These are phyloP conservation scores for Thelonectria blattea DNA, from an alignment of 2,329 filamentous ascomycete species.

Conservation along the genomic window DNA sequence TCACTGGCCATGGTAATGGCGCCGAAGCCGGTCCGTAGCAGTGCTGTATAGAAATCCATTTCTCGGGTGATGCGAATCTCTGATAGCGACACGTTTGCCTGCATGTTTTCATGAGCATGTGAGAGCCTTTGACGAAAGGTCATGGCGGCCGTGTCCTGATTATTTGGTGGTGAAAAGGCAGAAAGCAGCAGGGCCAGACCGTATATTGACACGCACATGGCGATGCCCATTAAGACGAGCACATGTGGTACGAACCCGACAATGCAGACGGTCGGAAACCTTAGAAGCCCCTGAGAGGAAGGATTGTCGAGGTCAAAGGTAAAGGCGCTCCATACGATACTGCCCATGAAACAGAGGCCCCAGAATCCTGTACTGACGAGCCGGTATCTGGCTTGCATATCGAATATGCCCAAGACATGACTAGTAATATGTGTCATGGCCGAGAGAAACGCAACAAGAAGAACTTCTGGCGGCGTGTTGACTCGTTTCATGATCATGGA, in stretches of 20 bases:
- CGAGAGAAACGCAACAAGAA: conserved; percentile 87
- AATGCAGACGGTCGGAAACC: conserved; percentile 93
- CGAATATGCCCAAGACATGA: conserved; percentile 80
- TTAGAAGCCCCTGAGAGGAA: conserved; percentile 69
- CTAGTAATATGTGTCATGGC: conserved; percentile 87
- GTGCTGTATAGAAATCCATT: conserved; percentile 94
- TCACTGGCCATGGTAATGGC: conserved; percentile 93
- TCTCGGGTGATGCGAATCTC: conserved; percentile 81
- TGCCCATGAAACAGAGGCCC: conserved; percentile 87
- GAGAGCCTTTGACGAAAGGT: conserved; percentile 66
- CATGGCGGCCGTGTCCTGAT: conserved; percentile 38
- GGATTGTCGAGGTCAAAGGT: conserved; percentile 67
- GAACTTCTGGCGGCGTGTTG: conserved; percentile 88
- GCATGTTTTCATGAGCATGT: conserved; percentile 84
- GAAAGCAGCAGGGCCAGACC: conserved; percentile 76
- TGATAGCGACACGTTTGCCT: conserved; percentile 86
- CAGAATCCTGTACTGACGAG: conserved; percentile 87
- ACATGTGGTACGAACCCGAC: conserved; percentile 94
- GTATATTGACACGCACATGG: conserved; percentile 79
- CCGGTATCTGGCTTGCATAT: conserved; percentile 79
- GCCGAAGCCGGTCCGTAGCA: conserved; percentile 85
- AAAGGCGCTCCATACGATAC: conserved; percentile 78
- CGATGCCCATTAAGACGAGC: conserved; percentile 81
- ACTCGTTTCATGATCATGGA: conserved; percentile 77
- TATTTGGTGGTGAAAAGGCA: conserved; percentile 51